Conservation (phyloP, 2,329 filamentous ascomycete species). For the Blastomyces emzantsi region DNA sequence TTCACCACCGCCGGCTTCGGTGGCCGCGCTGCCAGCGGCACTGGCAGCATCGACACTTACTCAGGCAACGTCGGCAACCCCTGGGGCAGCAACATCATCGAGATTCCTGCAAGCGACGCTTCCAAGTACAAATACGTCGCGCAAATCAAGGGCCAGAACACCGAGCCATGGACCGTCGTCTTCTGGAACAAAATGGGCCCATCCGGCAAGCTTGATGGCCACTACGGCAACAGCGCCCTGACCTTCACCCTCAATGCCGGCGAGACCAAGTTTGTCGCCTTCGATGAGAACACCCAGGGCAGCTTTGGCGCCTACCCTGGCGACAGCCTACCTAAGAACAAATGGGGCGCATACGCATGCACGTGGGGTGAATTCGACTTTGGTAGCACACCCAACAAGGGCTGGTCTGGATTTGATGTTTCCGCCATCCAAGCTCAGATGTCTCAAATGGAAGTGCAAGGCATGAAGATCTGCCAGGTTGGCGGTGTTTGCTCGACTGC, state of each 20-base stretch:
- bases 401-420: conserved; percentile 34
- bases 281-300: conserved; percentile 30
- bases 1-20: conserved; percentile 29
- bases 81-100: conserved; percentile 35
- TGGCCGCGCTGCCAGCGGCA: conserved; percentile 16
- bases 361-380: conserved; percentile 38
- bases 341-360: conserved; percentile 27
- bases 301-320: conserved; percentile 26
- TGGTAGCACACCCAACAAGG: conserved; percentile 24
- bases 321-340: conserved; percentile 22
- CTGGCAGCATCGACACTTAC: conserved; percentile 21
- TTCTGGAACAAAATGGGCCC: conserved; percentile 36
- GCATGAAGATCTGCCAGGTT: conserved; percentile 30
- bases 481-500: conserved; percentile 26
- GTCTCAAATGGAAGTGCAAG: conserved; percentile 24
- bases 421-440: conserved; percentile 31
- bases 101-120: conserved; percentile 27
- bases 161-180: conserved; percentile 28
- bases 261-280: conserved; percentile 31
- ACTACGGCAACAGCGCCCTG: conserved; percentile 29
- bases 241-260: conserved; percentile 26
- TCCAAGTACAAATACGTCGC: conserved; percentile 31
- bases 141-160: conserved; percentile 25
- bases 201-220: conserved; percentile 27
- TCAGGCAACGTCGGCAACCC: conserved; percentile 31